Percentiles rank a stretch among this genome's conserved stretches.
phyloP scores from a whole-genome alignment of 129 eudicot genomes.

The Calendula officinalis region DNA sequence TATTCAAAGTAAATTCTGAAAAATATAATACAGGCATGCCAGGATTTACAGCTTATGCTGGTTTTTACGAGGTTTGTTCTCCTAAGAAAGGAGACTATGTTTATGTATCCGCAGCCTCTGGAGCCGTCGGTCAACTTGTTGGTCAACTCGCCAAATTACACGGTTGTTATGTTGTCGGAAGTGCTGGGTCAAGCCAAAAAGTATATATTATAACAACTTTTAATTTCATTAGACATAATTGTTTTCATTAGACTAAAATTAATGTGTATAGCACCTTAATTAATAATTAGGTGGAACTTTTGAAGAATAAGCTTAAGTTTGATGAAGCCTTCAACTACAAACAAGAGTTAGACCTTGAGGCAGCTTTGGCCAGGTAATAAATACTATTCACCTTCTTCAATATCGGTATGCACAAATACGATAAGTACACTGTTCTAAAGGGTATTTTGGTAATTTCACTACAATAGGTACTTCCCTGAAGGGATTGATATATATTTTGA shows the following conservation, averaged over 20 bases:
- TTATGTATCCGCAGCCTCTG: constrained; percentile 93
- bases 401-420: not conserved
- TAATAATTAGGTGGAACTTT: constrained; percentile 66
- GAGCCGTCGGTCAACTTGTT: constrained; percentile 93
- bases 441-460: constrained; percentile 22
- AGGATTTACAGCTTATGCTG: constrained; percentile 92
- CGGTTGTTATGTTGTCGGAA: constrained; percentile 95
- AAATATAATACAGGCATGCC: constrained; percentile 57
- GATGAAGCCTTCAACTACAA: constrained; percentile 89
- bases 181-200: constrained; percentile 75
- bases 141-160: constrained; percentile 88
- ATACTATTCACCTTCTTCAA: not conserved
- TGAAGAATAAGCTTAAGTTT: constrained; percentile 72
- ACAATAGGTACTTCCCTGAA: constrained; percentile 61
- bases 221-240: not conserved
- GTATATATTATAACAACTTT: constrained; percentile 36
- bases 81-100: constrained; percentile 70
- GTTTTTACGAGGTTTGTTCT: constrained; percentile 77
- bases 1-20: not conserved
- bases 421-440: not conserved
- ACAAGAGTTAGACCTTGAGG: constrained; percentile 72
- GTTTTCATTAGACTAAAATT: too few species aligned
- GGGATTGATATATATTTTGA: constrained; percentile 93
- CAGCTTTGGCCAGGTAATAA: constrained; percentile 73
- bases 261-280: not conserved